These are phyloP conservation scores for Epicoccum sorghinum DNA, from an alignment of 2,329 filamentous ascomycete species.

Conservation along the genomic window DNA sequence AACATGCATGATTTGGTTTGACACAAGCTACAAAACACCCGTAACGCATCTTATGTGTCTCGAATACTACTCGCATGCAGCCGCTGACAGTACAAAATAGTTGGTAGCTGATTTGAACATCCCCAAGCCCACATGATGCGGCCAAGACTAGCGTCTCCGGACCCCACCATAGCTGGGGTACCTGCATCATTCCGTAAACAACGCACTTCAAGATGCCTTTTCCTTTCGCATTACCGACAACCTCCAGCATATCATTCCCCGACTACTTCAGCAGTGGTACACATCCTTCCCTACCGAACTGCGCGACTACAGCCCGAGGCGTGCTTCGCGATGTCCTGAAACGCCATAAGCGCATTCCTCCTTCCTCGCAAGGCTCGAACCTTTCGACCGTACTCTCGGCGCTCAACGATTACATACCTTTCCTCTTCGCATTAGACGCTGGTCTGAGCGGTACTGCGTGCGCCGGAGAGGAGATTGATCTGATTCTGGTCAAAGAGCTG, in stretches of 20 bases:
- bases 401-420: constrained; percentile 80
- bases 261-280: constrained; percentile 77
- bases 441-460: constrained; percentile 66
- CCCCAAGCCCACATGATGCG: constrained; percentile 9
- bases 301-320: constrained; percentile 81
- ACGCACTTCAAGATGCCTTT: constrained; percentile 73
- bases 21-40: constrained; percentile 4
- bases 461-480: constrained; percentile 67
- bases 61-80: not conserved
- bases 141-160: constrained; percentile 18
- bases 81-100: constrained; percentile 5
- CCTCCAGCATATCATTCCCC: constrained; percentile 83
- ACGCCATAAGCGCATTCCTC: constrained; percentile 83
- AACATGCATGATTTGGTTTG: constrained; percentile 15
- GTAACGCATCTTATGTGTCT: not conserved
- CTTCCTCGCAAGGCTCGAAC: constrained; percentile 71
- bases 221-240: constrained; percentile 86
- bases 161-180: constrained; percentile 34
- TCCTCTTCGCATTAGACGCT: constrained; percentile 77
- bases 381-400: constrained; percentile 72
- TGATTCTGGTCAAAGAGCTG: constrained; percentile 71
- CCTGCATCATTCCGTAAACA: constrained; percentile 29
- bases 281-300: constrained; percentile 86
- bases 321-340: constrained; percentile 85
- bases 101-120: not conserved